A percentile compares a stretch with the other conserved stretches of the same genome.
These are phyloP conservation scores for Saraca asoca DNA, from an alignment of 331 rosid species.

Conservation along the genomic window DNA sequence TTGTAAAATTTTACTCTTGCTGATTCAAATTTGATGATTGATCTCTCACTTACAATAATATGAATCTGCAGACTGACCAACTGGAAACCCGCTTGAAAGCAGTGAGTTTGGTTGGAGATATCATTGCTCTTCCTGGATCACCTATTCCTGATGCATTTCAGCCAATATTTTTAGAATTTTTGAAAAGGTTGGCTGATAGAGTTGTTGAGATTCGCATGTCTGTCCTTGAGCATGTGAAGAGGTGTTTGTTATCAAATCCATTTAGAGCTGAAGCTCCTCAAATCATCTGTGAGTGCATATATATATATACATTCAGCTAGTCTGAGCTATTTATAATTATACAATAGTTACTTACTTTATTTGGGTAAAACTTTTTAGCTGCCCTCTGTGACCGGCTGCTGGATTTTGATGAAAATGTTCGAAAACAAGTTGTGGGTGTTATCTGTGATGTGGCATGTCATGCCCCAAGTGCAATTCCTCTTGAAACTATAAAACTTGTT, in stretches of 20 bases:
- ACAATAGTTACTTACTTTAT: conserved; percentile 37
- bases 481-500: conserved; percentile 83
- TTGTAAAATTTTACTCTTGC: not conserved
- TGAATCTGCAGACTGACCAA: conserved; percentile 79
- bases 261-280: conserved; percentile 76
- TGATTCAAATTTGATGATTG: conserved; percentile 24
- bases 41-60: conserved; percentile 14
- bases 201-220: conserved; percentile 85
- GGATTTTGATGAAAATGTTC: conserved; percentile 94
- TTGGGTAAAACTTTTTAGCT: conserved; percentile 56
- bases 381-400: conserved; percentile 91
- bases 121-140: conserved; percentile 75
- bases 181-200: conserved; percentile 95
- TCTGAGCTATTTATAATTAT: conserved; percentile 26
- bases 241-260: conserved; percentile 78
- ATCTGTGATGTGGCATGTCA: conserved; percentile 86
- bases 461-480: conserved; percentile 60
- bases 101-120: conserved; percentile 85
- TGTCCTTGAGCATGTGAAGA: conserved; percentile 82
- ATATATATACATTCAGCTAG: not conserved
- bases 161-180: conserved; percentile 87
- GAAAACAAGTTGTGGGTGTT: conserved; percentile 96
- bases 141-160: conserved; percentile 79
- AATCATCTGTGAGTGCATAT: conserved; percentile 66
- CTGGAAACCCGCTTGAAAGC: conserved; percentile 90